Evolutionary conservation across 108 stramenopile species (phyloP).

Genomic region (Phaeodactylum tricornutum): DNA sequence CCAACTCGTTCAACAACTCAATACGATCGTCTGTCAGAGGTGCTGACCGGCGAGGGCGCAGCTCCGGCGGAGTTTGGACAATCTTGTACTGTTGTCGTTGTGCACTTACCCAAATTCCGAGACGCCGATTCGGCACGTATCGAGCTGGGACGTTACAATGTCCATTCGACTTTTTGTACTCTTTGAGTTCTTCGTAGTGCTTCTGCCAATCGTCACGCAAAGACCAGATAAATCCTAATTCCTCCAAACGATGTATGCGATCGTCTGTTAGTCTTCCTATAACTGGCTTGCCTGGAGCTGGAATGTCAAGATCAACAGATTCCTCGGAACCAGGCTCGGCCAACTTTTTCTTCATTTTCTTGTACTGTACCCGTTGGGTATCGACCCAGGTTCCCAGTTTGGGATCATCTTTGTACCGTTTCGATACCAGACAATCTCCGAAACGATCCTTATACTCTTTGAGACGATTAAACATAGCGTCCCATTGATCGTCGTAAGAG

Average conservation of each 20-base stretch:
- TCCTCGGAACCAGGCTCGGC: slow-evolving; percentile 10
- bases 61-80: slow-evolving; percentile 8
- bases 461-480: slow-evolving; percentile 27
- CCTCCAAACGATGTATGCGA: slow-evolving; percentile 42
- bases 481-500: slow-evolving; percentile 48
- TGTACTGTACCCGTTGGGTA: slow-evolving; percentile 25
- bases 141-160: slow-evolving; percentile 75
- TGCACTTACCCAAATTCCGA: slow-evolving; percentile 68
- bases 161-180: slow-evolving; percentile 30
- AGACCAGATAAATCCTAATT: slow-evolving; percentile 65
- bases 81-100: slow-evolving; percentile 57
- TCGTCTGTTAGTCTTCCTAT: slow-evolving; percentile 41
- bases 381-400: slow-evolving; percentile 31
- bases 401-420: slow-evolving; percentile 12
- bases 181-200: slow-evolving; percentile 29
- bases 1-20: slow-evolving; percentile 37
- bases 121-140: slow-evolving; percentile 45
- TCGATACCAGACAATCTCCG: slow-evolving; percentile 28
- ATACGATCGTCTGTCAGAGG: slow-evolving; percentile 53
- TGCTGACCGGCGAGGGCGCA: slow-evolving; percentile 15
- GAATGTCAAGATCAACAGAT: background rate
- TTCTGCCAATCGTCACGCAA: slow-evolving; percentile 49
- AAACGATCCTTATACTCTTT: slow-evolving; percentile 13
- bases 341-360: slow-evolving; percentile 29
- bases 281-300: slow-evolving; percentile 15